Base-by-base conservation (phyloP, 257 asterid genomes). In the Apocynum venetum region DNA sequence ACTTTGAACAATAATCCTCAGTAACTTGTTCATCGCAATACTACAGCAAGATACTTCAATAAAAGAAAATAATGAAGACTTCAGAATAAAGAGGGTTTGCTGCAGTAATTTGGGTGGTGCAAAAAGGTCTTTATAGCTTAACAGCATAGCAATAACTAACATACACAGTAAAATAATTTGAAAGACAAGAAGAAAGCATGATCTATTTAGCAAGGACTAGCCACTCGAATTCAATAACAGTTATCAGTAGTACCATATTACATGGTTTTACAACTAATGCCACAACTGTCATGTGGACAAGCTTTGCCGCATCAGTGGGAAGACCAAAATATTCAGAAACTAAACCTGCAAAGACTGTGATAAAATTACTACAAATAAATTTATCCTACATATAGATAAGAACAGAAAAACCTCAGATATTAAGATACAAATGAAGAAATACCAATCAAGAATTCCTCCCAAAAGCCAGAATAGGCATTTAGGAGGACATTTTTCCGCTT, bases 261-360 rank as follows among this genome's bases (percentile, higher is more conserved):
- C 65, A 65, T 44, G 72, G 20, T 35, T 47, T 52, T 4, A 48
- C 44, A 78, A 47, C 81, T 48, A 71, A 59, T n/a, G 55, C 71
- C 8, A 25, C 3, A 3, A 20, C 68, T 13, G 44, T 72, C 81
- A 78, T 71, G 11, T 47, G 20, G 10, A 65, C 65, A 60, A 19
- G 72, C 53, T 60, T n/a, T 71, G 77, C 77, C 9, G 57, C 76
- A 56, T 5, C 49, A 46, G 43, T 61, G 65, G 13, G 31, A 17
- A 63, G 36, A 59, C 76, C 49, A 48, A 48, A 59, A 78, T 55
- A 38, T n/a, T 59, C 51, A 72, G 76, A 72, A 7, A 72, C 44
- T 36, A 52, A 35, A 53, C 65, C 66, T 35, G 65, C 44, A 72
- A 38, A 72, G 51, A 25, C 48, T 51, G 36, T 7, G 5, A 38